Percentiles rank a stretch among this genome's conserved stretches.
phyloP scores from a whole-genome alignment of 495 filamentous ascomycete species.

The Stereocaulon alpinum region DNA sequence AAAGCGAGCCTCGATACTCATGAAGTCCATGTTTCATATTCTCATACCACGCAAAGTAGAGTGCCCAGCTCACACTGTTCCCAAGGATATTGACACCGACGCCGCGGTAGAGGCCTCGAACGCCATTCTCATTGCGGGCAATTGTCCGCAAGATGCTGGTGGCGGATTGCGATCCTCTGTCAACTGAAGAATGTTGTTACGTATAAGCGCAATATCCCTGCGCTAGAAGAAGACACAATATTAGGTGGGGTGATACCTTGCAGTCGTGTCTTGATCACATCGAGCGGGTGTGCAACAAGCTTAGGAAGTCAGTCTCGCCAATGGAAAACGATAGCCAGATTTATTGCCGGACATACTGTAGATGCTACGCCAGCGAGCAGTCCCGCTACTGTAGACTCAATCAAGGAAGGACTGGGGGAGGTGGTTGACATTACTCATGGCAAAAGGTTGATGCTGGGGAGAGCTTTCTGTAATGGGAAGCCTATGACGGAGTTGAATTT shows the following conservation, averaged over 20 bases:
- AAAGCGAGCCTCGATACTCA: conserved; percentile 29
- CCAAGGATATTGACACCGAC: conserved; percentile 83
- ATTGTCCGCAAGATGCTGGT: conserved; percentile 46
- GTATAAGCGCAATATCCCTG: conserved; percentile 3
- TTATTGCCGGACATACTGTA: not conserved
- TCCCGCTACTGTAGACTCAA: conserved; percentile 14
- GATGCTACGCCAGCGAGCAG: conserved; percentile 5
- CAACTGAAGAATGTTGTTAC: conserved; percentile 28
- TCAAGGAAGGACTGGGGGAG: conserved; percentile 60
- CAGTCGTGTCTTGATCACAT: conserved; percentile 91
- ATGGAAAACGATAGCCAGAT: not conserved
- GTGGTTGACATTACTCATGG: conserved; percentile 29
- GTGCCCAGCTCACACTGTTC: conserved; percentile 80
- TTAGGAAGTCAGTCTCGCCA: not conserved
- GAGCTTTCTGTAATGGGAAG: not conserved
- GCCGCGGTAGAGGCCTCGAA: conserved; percentile 74
- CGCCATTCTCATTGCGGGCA: conserved; percentile 43
- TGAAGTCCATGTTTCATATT: conserved; percentile 43
- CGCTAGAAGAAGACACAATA: not conserved
- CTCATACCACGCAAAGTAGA: conserved; percentile 75
- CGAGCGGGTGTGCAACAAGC: conserved; percentile 65
- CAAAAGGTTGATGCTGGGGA: not conserved
- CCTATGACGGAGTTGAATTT: not conserved
- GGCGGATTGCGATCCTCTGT: conserved; percentile 41
- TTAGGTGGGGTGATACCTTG: conserved; percentile 48